These are phyloP conservation scores for Camellia lanceoleosa DNA, from an alignment of 148 eudicot species.

Conservation along the genomic window DNA sequence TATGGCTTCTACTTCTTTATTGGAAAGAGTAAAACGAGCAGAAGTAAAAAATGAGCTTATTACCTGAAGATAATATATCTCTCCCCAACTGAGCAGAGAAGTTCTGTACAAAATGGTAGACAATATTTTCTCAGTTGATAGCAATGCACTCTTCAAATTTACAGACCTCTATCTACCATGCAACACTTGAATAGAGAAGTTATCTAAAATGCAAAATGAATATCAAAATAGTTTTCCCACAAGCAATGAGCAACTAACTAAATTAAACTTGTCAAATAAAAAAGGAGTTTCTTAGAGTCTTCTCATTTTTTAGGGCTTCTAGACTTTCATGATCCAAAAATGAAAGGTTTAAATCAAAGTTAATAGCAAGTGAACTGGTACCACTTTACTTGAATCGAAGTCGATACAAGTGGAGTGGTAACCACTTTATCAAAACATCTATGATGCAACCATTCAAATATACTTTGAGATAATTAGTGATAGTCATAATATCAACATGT, in stretches of 20 bases:
- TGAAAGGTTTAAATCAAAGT: neutral
- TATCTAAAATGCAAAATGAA: neutral
- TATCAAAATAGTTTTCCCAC: neutral
- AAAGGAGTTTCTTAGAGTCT: neutral
- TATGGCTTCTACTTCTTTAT: neutral
- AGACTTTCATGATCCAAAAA: neutral
- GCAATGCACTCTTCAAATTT: neutral
- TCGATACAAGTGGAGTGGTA: too few species aligned
- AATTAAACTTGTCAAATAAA: neutral
- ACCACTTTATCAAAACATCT: neutral
- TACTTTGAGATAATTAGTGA: neutral
- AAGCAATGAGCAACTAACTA: neutral
- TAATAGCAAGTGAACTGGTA: neutral
- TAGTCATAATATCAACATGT: neutral
- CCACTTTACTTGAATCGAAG: neutral
- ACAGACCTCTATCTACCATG: neutral
- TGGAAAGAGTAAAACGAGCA: neutral
- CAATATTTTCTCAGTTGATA: conserved; percentile 9
- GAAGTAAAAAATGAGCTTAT: conserved; percentile 8
- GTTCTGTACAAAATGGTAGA: conserved; percentile 48
- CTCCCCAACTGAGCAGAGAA: conserved; percentile 87
- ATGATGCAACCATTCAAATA: neutral
- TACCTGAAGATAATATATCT: conserved; percentile 85
- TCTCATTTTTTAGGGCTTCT: neutral
- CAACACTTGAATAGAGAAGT: conserved; percentile 4